Evolutionary conservation across 176 grass and related monocot genomes (phyloP), one percentile per base, ranked within the genome.

Genomic region (Elaeis guineensis): DNA sequence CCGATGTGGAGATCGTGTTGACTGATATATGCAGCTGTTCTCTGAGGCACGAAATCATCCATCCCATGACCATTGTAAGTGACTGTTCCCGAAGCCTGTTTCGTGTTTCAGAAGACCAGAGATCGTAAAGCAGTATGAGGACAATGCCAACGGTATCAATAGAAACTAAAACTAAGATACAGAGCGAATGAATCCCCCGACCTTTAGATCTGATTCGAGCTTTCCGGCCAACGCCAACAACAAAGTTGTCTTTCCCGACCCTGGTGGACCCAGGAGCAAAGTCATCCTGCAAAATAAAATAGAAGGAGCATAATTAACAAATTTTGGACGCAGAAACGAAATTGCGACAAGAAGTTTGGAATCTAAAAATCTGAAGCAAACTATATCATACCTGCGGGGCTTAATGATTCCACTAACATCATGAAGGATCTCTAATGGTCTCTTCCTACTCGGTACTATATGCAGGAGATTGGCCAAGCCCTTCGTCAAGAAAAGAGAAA

Each of bases 1-100:
- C 77, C 83, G 39, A 92, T 75, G 61, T 92, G 89, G n/a, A 80
- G 51, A 75, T 92, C 89, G 65, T 92, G 62, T 55, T 92, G 89
- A 54, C 89, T 92, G 21, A 87, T 81, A 64, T 92, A 92, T 21
- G 83, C 79, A 7, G 83, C 69, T 24, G 89, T 87, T 70, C 83
- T 63, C 29, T 78, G 62, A n/a, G 89, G 77, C 18, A 72, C 83
- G 69, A 92, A 92, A 66, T 92, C 80, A 5, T 73, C 51, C 80
- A 87, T 80, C 6, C 61, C 57, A 64, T 92, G 80, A 0, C 89
- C 89, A 32, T 92, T 92, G 60, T 92, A 92, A 44, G 74, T 75
- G 32, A 87, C 77, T 12, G 2, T 61, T 52, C 88, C 86, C 14
- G 71, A 19, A 30, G 66, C 61, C 86, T 90, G 57, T 73, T 55